These are phyloP conservation scores for Clonostachys rhizophaga DNA, from an alignment of 2,329 filamentous ascomycete species.

Conservation along the genomic window DNA sequence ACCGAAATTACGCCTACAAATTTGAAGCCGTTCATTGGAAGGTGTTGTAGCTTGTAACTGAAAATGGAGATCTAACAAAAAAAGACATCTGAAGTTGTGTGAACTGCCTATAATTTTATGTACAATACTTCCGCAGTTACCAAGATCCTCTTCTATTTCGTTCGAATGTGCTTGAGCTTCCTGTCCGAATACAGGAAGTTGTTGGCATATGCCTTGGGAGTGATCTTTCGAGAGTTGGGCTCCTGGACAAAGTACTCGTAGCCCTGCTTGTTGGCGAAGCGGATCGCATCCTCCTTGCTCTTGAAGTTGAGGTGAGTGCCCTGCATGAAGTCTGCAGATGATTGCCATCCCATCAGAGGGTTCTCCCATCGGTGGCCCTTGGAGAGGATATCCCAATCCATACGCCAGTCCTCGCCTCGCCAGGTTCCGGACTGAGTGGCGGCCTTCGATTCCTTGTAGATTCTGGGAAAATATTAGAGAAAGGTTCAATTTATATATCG, in stretches of 20 bases:
- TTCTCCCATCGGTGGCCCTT: conserved; percentile 99
- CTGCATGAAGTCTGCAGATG: conserved; percentile 91
- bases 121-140: too few relatives aligned
- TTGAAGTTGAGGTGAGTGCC: conserved; percentile 88
- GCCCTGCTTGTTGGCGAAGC: conserved; percentile 96
- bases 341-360: conserved; percentile 97
- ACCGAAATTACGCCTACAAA: too few relatives aligned
- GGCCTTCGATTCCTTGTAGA: conserved; percentile 88
- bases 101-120: too few relatives aligned
- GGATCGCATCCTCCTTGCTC: conserved; percentile 88
- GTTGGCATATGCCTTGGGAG: conserved; percentile 93
- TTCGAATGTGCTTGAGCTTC: conserved; percentile 83
- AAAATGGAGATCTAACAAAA: too few relatives aligned
- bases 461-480: conserved; percentile 46
- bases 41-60: too few relatives aligned
- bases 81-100: too few relatives aligned
- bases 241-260: conserved; percentile 99
- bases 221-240: conserved; percentile 80
- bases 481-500: background rate
- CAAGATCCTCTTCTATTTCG: conserved; percentile 53
- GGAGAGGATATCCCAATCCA: conserved; percentile 94
- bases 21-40: too few relatives aligned
- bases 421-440: conserved; percentile 92
- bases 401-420: conserved; percentile 82
- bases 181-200: conserved; percentile 84